A percentile compares a stretch with the other conserved stretches of the same genome.
phyloP scores from a whole-genome alignment of 1,284 basidiomycete genomes.

The Tremellales sp. region DNA sequence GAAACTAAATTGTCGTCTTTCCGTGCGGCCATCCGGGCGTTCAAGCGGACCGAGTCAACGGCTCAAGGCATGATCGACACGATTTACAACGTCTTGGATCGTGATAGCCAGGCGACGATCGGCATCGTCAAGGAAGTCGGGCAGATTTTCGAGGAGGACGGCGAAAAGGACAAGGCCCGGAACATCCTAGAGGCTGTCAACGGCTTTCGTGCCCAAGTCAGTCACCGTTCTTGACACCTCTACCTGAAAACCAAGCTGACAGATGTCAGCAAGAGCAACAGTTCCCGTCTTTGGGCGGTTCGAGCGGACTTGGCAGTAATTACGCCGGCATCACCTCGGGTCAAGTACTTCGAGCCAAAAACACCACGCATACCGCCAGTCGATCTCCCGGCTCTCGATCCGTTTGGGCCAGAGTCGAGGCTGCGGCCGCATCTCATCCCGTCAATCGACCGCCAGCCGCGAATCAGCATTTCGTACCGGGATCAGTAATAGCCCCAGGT shows the following conservation, averaged over 20 bases:
- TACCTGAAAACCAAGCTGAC: neutral
- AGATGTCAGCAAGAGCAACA: slow-evolving; percentile 69
- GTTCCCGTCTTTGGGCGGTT: slow-evolving; percentile 68
- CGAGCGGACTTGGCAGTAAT: slow-evolving; percentile 55
- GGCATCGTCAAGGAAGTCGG: slow-evolving; percentile 73
- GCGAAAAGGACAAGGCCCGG: slow-evolving; percentile 67
- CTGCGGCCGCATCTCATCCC: slow-evolving; percentile 65
- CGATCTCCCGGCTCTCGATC: slow-evolving; percentile 58
- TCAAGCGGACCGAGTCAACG: slow-evolving; percentile 69
- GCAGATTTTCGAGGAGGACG: slow-evolving; percentile 69
- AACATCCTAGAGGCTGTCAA: slow-evolving; percentile 74
- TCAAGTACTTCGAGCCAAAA: slow-evolving; percentile 76
- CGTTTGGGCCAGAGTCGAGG: slow-evolving; percentile 82
- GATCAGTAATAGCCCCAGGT: slow-evolving; percentile 3
- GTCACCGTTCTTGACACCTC: slow-evolving; percentile 23
- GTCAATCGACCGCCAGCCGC: too few relatives aligned
- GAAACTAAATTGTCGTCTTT: slow-evolving; percentile 69
- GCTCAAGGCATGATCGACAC: slow-evolving; percentile 83
- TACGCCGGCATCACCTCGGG: slow-evolving; percentile 76
- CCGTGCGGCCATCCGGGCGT: slow-evolving; percentile 74
- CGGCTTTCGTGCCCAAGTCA: slow-evolving; percentile 74
- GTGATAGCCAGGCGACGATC: slow-evolving; percentile 68
- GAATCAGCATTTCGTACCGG: neutral
- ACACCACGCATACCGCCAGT: slow-evolving; percentile 56
- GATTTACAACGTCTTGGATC: slow-evolving; percentile 77